phyloP scores from a whole-genome alignment of 2,329 filamentous ascomycete genomes.

The Cordyceps pruinosa region DNA sequence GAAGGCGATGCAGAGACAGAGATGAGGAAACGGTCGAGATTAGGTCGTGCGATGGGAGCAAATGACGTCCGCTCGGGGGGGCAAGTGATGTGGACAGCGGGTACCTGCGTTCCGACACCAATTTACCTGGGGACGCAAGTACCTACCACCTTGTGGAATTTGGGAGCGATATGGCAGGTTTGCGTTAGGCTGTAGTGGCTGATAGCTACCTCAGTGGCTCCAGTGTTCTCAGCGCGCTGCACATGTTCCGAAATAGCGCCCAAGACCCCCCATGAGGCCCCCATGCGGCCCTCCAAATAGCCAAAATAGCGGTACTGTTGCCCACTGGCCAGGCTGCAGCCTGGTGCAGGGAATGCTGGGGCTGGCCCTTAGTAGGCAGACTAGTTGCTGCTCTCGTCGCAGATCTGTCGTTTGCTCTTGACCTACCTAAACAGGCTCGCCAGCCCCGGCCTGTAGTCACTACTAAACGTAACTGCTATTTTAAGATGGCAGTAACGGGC shows the following conservation, averaged over 20 bases:
- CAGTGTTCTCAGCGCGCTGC: not conserved
- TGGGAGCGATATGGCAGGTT: too few relatives aligned
- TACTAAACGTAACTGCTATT: conserved; percentile 2
- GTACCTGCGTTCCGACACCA: too few relatives aligned
- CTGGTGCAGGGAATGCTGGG: not conserved
- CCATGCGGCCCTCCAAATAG: not conserved
- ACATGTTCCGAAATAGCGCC: not conserved
- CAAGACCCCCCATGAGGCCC: not conserved
- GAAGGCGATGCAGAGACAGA: not conserved
- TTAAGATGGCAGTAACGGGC: not conserved
- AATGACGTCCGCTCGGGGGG: conserved; percentile 11
- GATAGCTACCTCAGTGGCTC: too few relatives aligned
- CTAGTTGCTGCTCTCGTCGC: too few relatives aligned
- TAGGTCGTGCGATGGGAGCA: conserved; percentile 9
- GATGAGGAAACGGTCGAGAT: conserved; percentile 1
- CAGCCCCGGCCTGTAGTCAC: not conserved
- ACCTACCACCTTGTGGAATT: too few relatives aligned
- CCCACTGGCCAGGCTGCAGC: not conserved
- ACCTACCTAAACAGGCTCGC: conserved; percentile 4
- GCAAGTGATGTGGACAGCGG: too few relatives aligned
- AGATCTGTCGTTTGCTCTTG: not conserved
- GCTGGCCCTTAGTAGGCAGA: conserved; percentile 2
- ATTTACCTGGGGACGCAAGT: too few relatives aligned
- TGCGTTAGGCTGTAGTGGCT: too few relatives aligned
- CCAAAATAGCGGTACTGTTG: not conserved